Evolutionary conservation across 306 rosid genomes (phyloP).

Genomic region (Sesbania bispinosa): DNA sequence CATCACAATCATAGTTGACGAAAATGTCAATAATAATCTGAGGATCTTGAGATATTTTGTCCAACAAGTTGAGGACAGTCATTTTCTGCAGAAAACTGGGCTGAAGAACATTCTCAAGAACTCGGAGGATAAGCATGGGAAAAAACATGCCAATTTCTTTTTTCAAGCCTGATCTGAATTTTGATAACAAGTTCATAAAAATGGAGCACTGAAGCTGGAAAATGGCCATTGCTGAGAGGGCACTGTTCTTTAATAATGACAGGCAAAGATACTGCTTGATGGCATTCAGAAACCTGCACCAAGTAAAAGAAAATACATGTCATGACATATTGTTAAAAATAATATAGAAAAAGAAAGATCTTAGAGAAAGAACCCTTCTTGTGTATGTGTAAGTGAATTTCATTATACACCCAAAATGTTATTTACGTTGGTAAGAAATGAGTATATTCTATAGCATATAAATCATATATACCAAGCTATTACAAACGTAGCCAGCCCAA

Average conservation of each 20-base stretch:
- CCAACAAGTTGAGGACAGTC: slow-evolving; percentile 91
- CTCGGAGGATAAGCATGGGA: slow-evolving; percentile 95
- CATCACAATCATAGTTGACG: slow-evolving; percentile 98
- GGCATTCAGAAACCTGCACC: slow-evolving; percentile 78
- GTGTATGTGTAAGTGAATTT: background rate
- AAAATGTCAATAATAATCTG: slow-evolving; percentile 88
- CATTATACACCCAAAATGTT: background rate
- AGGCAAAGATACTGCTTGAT: slow-evolving; percentile 95
- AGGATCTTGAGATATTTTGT: slow-evolving; percentile 85
- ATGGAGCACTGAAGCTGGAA: slow-evolving; percentile 97
- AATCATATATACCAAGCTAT: background rate
- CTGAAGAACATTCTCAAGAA: slow-evolving; percentile 97
- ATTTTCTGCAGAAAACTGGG: slow-evolving; percentile 98
- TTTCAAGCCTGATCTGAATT: slow-evolving; percentile 90
- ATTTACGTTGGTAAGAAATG: background rate
- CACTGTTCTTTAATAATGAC: slow-evolving; percentile 92
- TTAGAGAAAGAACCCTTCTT: background rate
- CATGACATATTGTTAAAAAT: slow-evolving; percentile 19
- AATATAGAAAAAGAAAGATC: slow-evolving; percentile 7
- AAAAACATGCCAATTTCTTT: slow-evolving; percentile 95
- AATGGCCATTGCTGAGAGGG: slow-evolving; percentile 90
- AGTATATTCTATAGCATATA: background rate
- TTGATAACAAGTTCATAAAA: slow-evolving; percentile 74
- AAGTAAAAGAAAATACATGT: slow-evolving; percentile 33
- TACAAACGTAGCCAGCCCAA: background rate